Evolutionary conservation across 805 yeast genomes (phyloP).

Genomic region (Zygosaccharomyces bailii): DNA sequence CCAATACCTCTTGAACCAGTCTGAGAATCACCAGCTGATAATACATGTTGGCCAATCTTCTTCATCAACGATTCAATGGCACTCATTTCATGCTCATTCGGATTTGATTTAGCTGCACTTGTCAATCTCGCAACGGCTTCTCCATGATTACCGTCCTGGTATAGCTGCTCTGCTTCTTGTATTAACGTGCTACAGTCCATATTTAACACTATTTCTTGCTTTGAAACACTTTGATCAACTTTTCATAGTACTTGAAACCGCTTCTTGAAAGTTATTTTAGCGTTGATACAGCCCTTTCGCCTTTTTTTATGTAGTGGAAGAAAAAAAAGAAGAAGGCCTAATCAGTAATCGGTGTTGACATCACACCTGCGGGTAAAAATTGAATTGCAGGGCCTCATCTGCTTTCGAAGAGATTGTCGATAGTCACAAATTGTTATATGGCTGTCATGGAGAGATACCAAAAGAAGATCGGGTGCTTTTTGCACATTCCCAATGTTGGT

Average conservation of each 20-base stretch:
- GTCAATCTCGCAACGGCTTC: constrained; percentile 32
- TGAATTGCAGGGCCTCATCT: neutral
- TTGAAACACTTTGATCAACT: neutral
- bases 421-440: constrained; percentile 1
- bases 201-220: constrained; percentile 1
- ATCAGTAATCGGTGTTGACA: neutral
- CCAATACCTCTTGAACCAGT: constrained; percentile 25
- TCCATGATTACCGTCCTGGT: constrained; percentile 24
- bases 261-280: too few species aligned
- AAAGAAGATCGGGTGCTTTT: constrained; percentile 30
- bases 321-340: neutral
- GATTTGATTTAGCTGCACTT: constrained; percentile 27
- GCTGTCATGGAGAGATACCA: constrained; percentile 18
- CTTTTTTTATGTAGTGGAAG: neutral
- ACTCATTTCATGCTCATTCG: constrained; percentile 23
- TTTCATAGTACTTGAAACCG: too few species aligned
- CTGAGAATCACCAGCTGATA: constrained; percentile 16
- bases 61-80: constrained; percentile 26
- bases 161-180: constrained; percentile 23
- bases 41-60: constrained; percentile 21
- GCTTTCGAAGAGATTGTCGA: neutral
- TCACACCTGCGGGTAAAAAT: neutral
- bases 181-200: constrained; percentile 22
- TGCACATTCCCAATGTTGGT: constrained; percentile 65
- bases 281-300: constrained; percentile 2